phyloP scores from a whole-genome alignment of 441 rosid species.

The Adansonia grandidieri region DNA sequence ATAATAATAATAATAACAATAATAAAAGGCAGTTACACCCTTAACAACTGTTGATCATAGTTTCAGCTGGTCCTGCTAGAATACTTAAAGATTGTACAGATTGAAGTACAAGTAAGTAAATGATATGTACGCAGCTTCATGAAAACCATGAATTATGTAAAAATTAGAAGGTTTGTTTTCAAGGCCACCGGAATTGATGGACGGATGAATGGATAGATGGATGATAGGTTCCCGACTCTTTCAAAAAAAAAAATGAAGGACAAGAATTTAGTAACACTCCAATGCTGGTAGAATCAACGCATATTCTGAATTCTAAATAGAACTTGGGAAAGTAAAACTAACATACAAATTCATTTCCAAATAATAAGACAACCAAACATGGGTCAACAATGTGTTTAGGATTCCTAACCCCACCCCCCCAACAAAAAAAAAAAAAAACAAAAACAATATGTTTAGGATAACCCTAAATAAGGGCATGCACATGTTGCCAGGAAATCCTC shows the following conservation, averaged over 20 bases:
- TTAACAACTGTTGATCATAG: neutral
- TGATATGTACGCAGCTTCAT: too few species aligned
- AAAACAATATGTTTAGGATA: neutral
- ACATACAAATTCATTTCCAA: neutral
- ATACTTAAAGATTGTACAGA: neutral
- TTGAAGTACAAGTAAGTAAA: neutral
- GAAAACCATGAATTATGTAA: neutral
- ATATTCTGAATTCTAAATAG: neutral
- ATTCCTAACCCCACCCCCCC: neutral
- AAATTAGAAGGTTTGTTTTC: too few species aligned
- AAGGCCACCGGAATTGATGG: neutral
- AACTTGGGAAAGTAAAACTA: neutral
- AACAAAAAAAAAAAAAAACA: too few species aligned
- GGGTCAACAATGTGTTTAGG: neutral
- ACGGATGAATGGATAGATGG: too few species aligned
- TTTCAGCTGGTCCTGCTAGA: neutral
- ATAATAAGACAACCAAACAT: neutral
- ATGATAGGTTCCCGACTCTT: neutral
- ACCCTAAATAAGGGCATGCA: neutral
- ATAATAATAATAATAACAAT: too few species aligned
- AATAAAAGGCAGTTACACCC: neutral
- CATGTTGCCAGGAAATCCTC: neutral
- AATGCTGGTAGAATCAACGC: neutral
- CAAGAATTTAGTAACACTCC: neutral
- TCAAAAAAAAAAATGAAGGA: neutral